Evolutionary conservation across 768 basidiomycete species (phyloP), one percentile per base, ranked within the genome.

Genomic region (Russula sp.): DNA sequence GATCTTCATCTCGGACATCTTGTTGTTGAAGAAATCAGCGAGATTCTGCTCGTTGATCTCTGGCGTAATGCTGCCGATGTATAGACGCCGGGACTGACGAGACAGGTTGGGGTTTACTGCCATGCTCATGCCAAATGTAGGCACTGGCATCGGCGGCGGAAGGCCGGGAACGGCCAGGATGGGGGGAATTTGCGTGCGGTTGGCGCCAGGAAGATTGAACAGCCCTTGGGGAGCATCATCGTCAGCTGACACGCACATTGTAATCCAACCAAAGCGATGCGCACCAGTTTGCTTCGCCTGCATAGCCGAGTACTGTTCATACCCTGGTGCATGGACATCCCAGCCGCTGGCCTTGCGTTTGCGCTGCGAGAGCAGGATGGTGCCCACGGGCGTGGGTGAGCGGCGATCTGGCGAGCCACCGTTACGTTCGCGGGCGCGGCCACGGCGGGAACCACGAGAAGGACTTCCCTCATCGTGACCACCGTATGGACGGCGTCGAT

Each of bases 201-300:
- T 97, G 62, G 90, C 92, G 48, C 95, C 94, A 47, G 97, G 97
- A 57, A 98, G 85, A 70, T 96, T 95, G 81, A 98, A 98, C 64
- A 97, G 80, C 63, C 97, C 96, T 93, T 93, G 18, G 3, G 25
- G 13, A 13, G 68, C 22, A 39, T 38, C 25, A 49, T 42, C 36
- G 20, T 54, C 54, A 56, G 63, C 10, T 38, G 32, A 20, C 35
- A 29, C 4, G 36, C n/a, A 32, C 36, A 52, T 6, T 49, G n/a
- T 29, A 7, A 41, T 13, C 2, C 11, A 18, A n/a, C 18, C 18
- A 39, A 41, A 14, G 49, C 38, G 8, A 22, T 38, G 66, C 73
- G 60, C 66, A 93, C 96, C 97, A 46, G 95, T 98, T 76, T 93
- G 89, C 74, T 99, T 99, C n/a, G 97, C 97, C 72, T 98, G 94